Percentiles rank a stretch among this genome's conserved stretches.
Conservation (phyloP, 179 eudicot species). For the Vitellaria paradoxa region DNA sequence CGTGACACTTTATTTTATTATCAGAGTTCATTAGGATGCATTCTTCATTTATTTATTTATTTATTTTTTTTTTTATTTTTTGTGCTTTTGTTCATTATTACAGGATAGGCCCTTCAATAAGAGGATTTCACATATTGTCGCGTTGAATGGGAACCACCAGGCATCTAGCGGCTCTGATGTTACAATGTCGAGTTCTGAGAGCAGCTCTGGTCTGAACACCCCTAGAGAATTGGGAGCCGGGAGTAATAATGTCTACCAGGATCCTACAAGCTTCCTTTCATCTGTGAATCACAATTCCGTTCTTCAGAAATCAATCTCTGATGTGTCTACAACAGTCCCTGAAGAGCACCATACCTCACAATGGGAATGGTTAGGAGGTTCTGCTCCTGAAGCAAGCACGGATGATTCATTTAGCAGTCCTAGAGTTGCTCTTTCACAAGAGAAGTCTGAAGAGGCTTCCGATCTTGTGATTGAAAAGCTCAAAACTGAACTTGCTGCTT, state of each 20-base stretch:
- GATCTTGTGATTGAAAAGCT: conserved; percentile 61
- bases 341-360: conserved; percentile 43
- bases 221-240: conserved; percentile 46
- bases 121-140: conserved; percentile 32
- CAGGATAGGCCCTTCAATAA: conserved; percentile 55
- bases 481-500: conserved; percentile 60
- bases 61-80: not conserved
- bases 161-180: conserved; percentile 83
- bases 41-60: conserved; percentile 9
- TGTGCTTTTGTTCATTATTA: conserved; percentile 12
- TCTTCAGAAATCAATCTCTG: conserved; percentile 18
- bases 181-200: conserved; percentile 76
- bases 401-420: conserved; percentile 64
- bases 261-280: conserved; percentile 24
- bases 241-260: conserved; percentile 27
- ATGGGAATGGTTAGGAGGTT: conserved; percentile 62
- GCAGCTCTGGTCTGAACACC: conserved; percentile 70
- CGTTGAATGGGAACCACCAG: conserved; percentile 39
- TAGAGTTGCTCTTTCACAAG: conserved; percentile 39
- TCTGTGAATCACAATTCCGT: conserved; percentile 11
- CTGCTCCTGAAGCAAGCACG: conserved; percentile 52
- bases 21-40: conserved; percentile 18
- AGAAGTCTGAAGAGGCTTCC: conserved; percentile 42
- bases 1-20: not conserved
- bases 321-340: conserved; percentile 19